Evolutionary conservation across 768 basidiomycete species (phyloP).

Genomic region (Suillus tomentosus): DNA sequence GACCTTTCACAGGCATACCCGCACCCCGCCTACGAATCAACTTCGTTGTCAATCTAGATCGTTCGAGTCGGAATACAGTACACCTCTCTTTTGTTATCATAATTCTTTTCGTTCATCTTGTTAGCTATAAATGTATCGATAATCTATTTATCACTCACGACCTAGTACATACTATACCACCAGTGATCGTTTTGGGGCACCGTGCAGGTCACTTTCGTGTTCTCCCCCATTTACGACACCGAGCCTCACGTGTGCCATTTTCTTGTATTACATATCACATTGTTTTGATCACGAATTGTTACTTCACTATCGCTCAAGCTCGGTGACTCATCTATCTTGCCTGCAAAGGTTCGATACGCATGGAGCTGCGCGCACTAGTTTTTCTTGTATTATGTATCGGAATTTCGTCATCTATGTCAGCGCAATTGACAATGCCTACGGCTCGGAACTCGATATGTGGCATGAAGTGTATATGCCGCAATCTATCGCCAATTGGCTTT

Average conservation of each 20-base stretch:
- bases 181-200: background rate
- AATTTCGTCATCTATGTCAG: background rate
- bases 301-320: background rate
- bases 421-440: background rate
- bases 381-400: background rate
- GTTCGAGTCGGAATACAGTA: conserved; percentile 20
- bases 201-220: conserved; percentile 2
- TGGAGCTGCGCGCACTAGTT: background rate
- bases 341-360: background rate
- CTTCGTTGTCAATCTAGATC: conserved; percentile 6
- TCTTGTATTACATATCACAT: conserved; percentile 7
- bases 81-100: conserved; percentile 12
- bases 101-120: background rate
- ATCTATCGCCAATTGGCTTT: background rate
- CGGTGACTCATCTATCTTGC: background rate
- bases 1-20: conserved; percentile 27
- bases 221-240: background rate
- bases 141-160: conserved; percentile 3
- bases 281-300: background rate
- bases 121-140: conserved; percentile 3
- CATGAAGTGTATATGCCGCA: background rate
- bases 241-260: conserved; percentile 1
- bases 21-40: conserved; percentile 28
- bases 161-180: conserved; percentile 7
- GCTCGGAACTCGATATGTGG: background rate